phyloP scores from a whole-genome alignment of 495 filamentous ascomycete species.

The Penicillium steckii region DNA sequence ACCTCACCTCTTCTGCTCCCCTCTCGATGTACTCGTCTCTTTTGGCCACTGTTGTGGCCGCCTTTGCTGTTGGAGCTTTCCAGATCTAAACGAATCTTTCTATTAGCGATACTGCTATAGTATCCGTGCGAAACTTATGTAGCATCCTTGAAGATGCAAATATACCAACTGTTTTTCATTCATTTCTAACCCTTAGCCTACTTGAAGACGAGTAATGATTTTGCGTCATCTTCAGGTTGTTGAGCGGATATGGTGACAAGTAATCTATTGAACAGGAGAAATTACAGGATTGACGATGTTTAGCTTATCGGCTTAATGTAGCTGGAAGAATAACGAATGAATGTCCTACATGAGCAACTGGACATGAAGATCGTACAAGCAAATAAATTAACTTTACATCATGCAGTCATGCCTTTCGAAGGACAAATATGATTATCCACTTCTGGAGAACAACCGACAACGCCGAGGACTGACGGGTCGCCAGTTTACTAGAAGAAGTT shows the following conservation, averaged over 20 bases:
- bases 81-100: constrained; percentile 15
- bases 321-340: too few relatives aligned
- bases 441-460: constrained; percentile 4
- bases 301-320: too few relatives aligned
- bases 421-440: background rate
- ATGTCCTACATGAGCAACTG: background rate
- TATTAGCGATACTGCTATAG: background rate
- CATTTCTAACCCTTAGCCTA: too few relatives aligned
- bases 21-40: constrained; percentile 4
- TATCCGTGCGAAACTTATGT: background rate
- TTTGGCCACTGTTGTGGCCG: constrained; percentile 14
- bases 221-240: too few relatives aligned
- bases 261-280: too few relatives aligned
- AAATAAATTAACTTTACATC: background rate
- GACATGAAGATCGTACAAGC: background rate
- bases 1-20: constrained; percentile 8
- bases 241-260: too few relatives aligned
- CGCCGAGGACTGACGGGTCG: constrained; percentile 3
- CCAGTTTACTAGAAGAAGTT: constrained; percentile 3
- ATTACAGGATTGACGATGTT: too few relatives aligned
- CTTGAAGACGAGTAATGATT: too few relatives aligned
- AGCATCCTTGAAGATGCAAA: background rate
- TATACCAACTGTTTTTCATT: background rate
- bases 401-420: background rate
- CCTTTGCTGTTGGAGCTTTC: constrained; percentile 24